Base-by-base conservation (phyloP, 1,284 basidiomycete genomes). In the Rhodotorula sp. region DNA sequence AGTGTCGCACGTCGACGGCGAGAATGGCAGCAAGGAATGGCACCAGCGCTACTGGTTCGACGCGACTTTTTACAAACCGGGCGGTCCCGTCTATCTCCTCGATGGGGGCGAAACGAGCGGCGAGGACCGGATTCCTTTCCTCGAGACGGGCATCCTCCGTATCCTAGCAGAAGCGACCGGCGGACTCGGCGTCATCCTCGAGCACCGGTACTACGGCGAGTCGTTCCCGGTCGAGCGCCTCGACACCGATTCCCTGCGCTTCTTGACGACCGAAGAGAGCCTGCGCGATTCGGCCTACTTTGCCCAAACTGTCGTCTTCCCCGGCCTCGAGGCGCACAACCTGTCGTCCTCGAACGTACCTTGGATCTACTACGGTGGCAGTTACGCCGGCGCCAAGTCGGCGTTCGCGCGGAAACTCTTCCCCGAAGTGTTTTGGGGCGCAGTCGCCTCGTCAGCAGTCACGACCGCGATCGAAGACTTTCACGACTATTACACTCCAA, bases 201-300 rank as follows among this genome's bases (percentile, higher is more conserved):
- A 99, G 80, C 94, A 96, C 80, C 86, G 93, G 74, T 92, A 90
- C 80, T 91, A 91, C 79, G 95, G 95, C 57, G 82, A 87, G 63
- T 95, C 92, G 7, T 84, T 92, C 21, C 91, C 93, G 0, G 91
- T 91, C 18, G 79, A 84, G 56, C 87, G 91, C 81, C 86, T 96
- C 70, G 88, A 67, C 12, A 74, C 74, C 0, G 84, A 84, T 31
- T 83, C 87, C 77, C 86, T 87, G 83, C 68, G 90, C 47, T 94
- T 90, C 87, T 84, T 98, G 64, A 92, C 89, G 80, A 97, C 97
- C 74, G 89, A 87, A 31, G 94, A 97, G 81, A 86, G 93, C 1
- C 87, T 92, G 0, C 90, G 92, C n/a, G 96, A 99, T 83, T 92
- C 91, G 61, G 93, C 93, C 1, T 87, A 91, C 81, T 97, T 98